Evolutionary conservation across 2,329 filamentous ascomycete species (phyloP), one percentile per base, ranked within the genome.

Genomic region (Paracorniculantispora psalliotae): DNA sequence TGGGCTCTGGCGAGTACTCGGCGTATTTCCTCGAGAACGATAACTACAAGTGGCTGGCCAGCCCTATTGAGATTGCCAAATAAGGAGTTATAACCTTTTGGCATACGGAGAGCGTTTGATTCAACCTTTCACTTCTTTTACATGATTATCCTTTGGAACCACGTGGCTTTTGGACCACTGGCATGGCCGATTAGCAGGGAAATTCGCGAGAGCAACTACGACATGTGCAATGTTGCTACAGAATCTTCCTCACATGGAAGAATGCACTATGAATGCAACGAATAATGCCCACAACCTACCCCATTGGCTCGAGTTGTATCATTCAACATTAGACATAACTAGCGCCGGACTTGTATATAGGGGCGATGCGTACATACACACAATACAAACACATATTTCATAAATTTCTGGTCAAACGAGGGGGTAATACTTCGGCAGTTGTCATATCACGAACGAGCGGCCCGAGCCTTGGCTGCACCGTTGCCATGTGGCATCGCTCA

Each of bases 1-100:
- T 59, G 49, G 2, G 41, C 6, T 44, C 57, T 3, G 57, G 57
- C n/a, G 23, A 47, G 19, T 61, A 61, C 48, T 41, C 48, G 21
- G 59, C 59, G 6, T 61, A 53, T 13, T 48, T 57, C 10, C 48
- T 61, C 12, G 54, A 47, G 1, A 53, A 54, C 12, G 48, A 58
- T 19, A n/a, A 19, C 10, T 58, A 58, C 43, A 41, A 17, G 15
- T 57, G 53, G 53, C 47, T 57, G 4, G 53, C 47, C 19, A 49
- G 41, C 25, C 54, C 59, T 9, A 47, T 61, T 2, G 3, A 10
- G 15, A 50, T 57, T 50, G 46, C 19, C 12, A 57, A 57, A 30
- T 57, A 33, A 44, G 47, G 2, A 19, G 15, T 17, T 8, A 12
- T n/a, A 10, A 44, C 7, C 5, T 19, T 19, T 10, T 17, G 13